phyloP scores from a whole-genome alignment of 495 filamentous ascomycete genomes.

The Penicillium flavigenum region DNA sequence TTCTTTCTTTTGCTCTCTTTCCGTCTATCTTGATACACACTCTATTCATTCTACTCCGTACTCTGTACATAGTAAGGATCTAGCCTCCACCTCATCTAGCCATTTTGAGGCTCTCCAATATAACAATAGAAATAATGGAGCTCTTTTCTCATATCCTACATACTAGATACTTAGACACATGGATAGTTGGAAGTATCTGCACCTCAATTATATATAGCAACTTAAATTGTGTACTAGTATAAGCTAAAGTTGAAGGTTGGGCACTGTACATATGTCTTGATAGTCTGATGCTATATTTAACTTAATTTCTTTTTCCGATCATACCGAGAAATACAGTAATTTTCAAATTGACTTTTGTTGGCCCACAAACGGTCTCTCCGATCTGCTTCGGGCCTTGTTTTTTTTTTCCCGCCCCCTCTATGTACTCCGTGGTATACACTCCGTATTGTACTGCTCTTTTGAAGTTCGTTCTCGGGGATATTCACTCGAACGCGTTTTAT shows the following conservation, averaged over 20 bases:
- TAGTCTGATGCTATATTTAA: conserved; percentile 9
- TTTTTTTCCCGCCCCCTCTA: neutral
- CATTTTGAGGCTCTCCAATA: neutral
- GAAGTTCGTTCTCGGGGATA: neutral
- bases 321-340: neutral
- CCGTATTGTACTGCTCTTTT: neutral
- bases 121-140: neutral
- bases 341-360: neutral
- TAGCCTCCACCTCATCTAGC: neutral
- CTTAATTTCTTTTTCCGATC: conserved; percentile 1
- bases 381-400: neutral
- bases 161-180: neutral
- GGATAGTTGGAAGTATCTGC: neutral
- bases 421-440: too few species aligned
- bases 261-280: conserved; percentile 4
- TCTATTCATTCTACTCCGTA: neutral
- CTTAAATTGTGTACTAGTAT: neutral
- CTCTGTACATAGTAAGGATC: neutral
- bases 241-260: neutral
- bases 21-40: neutral
- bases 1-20: neutral
- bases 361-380: neutral
- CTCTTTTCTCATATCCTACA: too few species aligned
- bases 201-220: neutral
- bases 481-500: neutral